phyloP scores from a whole-genome alignment of 1,284 basidiomycete species.

The Coniophora puteana region DNA sequence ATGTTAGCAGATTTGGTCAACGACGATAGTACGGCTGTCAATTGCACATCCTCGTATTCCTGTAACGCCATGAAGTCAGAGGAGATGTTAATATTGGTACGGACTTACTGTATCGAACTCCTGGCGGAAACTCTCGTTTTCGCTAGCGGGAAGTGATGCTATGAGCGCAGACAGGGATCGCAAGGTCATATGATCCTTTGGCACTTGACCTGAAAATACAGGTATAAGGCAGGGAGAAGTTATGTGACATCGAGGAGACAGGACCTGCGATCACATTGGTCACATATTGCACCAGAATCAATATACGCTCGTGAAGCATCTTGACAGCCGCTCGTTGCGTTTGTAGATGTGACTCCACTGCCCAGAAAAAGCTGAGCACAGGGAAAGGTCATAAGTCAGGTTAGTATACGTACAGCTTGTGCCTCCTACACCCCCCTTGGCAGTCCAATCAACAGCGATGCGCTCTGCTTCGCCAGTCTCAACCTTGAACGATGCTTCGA shows the following conservation, averaged over 20 bases:
- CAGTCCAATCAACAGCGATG: constrained; percentile 96
- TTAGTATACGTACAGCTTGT: constrained; percentile 58
- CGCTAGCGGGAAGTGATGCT: constrained; percentile 82
- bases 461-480: constrained; percentile 98
- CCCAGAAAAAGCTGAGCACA: background rate
- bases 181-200: constrained; percentile 75
- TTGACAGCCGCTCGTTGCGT: constrained; percentile 93
- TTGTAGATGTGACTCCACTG: constrained; percentile 87
- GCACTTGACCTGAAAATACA: constrained; percentile 48
- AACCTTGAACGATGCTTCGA: constrained; percentile 81
- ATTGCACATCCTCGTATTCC: constrained; percentile 95
- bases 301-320: constrained; percentile 92
- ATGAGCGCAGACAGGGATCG: constrained; percentile 84
- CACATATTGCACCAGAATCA: constrained; percentile 82
- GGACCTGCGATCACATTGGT: constrained; percentile 69
- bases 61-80: constrained; percentile 33
- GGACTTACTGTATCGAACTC: constrained; percentile 79
- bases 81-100: constrained; percentile 6
- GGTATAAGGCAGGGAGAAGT: constrained; percentile 4
- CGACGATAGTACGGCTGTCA: constrained; percentile 85
- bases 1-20: constrained; percentile 86
- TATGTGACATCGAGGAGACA: constrained; percentile 15
- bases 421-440: constrained; percentile 83
- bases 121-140: constrained; percentile 72
- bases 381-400: constrained; percentile 2